Evolutionary conservation across 108 stramenopile genomes (phyloP), one percentile per base, ranked within the genome.

Genomic region (Poteriospumella lacustris): DNA sequence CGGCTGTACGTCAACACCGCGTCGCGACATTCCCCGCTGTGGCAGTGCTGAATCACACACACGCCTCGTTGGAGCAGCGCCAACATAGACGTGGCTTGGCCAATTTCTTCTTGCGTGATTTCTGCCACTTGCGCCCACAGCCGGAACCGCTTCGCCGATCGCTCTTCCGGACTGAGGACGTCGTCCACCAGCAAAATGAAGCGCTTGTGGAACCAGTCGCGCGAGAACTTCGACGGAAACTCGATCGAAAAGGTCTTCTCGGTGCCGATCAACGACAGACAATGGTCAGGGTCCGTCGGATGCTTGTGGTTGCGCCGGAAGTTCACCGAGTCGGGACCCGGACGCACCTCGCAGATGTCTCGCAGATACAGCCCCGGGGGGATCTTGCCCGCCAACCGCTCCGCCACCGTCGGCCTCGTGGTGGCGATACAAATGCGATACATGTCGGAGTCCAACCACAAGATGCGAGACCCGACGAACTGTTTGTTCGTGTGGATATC

Each of bases 281-380:
- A 73, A 26, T 5, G 41, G 41, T 73, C 70, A 12, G 12, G 12
- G 15, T 67, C 31, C 5, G 43, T 5, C 9, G 38, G 40, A 42
- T 44, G 36, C 42, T 36, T 9, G 42, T n/a, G 19, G 36, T 42
- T 73, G 9, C 5, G 26, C 9, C 26, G 33, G 31, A 73, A 73
- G 31, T 73, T 5, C 5, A 52, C 26, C 5, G 70, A 44, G 5
- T 73, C 12, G 33, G 9, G 26, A 33, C 70, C 70, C 5, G 12
- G n/a, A 12, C 70, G 3, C 3, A 73, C 70, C 36, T 73, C 70
- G 42, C 40, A 44, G 31, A 73, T 73, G 36, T 73, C 70, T 56
- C 70, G 43, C 42, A 73, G 36, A 73, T 73, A 73, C 3, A 73
- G 41, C 5, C 70, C 70, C 28, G 36, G 36, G 38, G 70, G 70